Base-by-base conservation (phyloP, 129 eudicot genomes). In the Smallanthus sonchifolius region DNA sequence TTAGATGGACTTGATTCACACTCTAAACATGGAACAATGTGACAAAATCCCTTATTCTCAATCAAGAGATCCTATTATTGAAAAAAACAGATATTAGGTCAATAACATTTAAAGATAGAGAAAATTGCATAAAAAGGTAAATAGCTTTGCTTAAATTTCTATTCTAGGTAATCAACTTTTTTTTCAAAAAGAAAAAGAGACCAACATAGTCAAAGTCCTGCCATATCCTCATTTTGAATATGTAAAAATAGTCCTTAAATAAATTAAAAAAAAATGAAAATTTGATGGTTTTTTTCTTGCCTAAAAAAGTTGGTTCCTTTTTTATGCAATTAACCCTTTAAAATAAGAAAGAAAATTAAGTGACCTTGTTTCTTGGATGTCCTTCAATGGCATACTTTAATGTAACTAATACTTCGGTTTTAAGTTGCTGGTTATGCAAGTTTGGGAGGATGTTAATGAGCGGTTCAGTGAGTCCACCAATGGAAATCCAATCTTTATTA, bases 321-420 rank as follows among this genome's bases (percentile, higher is more conserved):
- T 48, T 48, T 13, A 48, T 14, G 55, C 19, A 48, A 48, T 48
- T 48, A 48, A 20, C 19, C 5, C 5, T 48, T 20, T 69, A n/a
- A 48, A 30, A 30, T 47, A 47, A 38, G 15, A 72, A 20, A 57
- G 28, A 54, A 11, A 5, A 11, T 39, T 6, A 14, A 54, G 24
- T 59, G 10, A 85, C 94, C 86, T 85, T 88, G 80, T 88, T 88
- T 81, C 83, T 81, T 20, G 88, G 24, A 79, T 88, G 84, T 44
- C 90, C 94, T 55, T 85, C 83, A 34, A 85, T 63, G 35, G 62
- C 56, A 76, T 78, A 57, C 82, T 73, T 81, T 52, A 88, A 83
- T 1, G 88, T 85, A 61, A 69, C 54, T 30, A 88, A 54, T 14
- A 83, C 49, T 52, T 85, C 72, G 6, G 34, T 67, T 77, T 81